A percentile compares a stretch with the other conserved stretches of the same genome.
Conservation (phyloP, 2,329 filamentous ascomycete species). For the Pestalotiopsis sp. region DNA sequence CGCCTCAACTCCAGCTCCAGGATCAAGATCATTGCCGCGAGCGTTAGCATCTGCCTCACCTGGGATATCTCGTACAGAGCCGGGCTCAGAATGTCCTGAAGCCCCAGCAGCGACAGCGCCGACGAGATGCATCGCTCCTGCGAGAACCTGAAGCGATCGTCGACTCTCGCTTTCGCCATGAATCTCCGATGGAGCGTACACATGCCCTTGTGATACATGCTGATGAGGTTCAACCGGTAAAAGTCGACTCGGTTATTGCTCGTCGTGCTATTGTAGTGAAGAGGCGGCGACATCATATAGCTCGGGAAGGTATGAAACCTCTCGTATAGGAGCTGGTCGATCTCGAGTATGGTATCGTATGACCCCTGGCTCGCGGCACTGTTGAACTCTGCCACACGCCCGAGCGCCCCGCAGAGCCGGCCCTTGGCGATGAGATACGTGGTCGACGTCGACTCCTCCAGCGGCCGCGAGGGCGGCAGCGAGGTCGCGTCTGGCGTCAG, state of each 20-base stretch:
- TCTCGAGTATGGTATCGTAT: conserved; percentile 29
- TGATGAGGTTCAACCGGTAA: conserved; percentile 44
- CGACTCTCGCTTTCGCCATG: conserved; percentile 31
- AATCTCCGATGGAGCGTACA: conserved; percentile 53
- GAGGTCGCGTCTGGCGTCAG: conserved; percentile 49
- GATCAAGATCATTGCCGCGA: background rate
- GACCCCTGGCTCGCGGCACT: conserved; percentile 14
- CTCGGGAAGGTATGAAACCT: conserved; percentile 14
- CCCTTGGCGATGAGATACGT: conserved; percentile 55
- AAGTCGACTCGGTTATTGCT: conserved; percentile 42
- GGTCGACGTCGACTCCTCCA: conserved; percentile 51
- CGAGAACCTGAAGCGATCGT: conserved; percentile 20
- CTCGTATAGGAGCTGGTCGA: conserved; percentile 40
- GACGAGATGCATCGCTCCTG: conserved; percentile 28
- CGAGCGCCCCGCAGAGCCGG: conserved; percentile 49
- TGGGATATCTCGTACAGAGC: background rate
- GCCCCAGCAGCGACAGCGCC: conserved; percentile 22
- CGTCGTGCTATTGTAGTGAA: background rate
- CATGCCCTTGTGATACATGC: conserved; percentile 53
- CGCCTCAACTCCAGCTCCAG: conserved; percentile 1
- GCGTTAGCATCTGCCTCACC: background rate
- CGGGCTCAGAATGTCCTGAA: conserved; percentile 18
- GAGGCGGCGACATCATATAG: background rate
- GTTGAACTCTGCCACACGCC: conserved; percentile 45
- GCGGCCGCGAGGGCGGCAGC: conserved; percentile 48